Evolutionary conservation across 2,329 filamentous ascomycete genomes (phyloP).

Genomic region (Pseudogymnoascus sp.): DNA sequence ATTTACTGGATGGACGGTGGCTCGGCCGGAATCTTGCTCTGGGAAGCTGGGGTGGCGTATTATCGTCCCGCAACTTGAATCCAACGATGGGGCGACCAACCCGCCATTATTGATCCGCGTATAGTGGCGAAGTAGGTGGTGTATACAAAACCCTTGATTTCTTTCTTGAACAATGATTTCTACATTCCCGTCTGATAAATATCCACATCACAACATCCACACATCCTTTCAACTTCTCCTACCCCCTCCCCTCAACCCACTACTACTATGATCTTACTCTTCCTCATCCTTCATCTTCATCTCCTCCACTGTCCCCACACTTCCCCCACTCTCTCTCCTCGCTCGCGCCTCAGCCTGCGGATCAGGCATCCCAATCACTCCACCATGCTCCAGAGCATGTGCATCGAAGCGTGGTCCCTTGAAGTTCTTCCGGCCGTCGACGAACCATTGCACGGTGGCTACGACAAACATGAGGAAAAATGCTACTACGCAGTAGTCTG

Average conservation of each 20-base stretch:
- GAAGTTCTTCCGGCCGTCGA: conserved; percentile 55
- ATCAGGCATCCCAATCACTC: conserved; percentile 15
- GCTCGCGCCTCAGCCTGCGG: not conserved
- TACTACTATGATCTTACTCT: not conserved
- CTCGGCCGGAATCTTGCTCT: no score
- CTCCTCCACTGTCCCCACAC: conserved; percentile 5
- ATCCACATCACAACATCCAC: not conserved
- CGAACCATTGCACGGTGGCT: conserved; percentile 45
- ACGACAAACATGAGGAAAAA: conserved; percentile 37
- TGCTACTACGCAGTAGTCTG: conserved; percentile 22
- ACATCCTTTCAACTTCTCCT: not conserved
- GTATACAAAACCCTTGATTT: no score
- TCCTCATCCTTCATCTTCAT: conserved; percentile 11
- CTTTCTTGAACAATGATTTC: no score
- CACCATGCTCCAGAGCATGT: conserved; percentile 22
- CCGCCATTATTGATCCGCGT: no score
- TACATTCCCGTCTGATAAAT: not conserved
- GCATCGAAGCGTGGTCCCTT: conserved; percentile 33
- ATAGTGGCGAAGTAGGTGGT: no score
- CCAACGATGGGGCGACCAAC: no score
- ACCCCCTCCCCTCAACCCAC: conserved; percentile 7
- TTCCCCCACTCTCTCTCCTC: not conserved
- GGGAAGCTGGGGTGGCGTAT: no score
- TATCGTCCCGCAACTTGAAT: no score
- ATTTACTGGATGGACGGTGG: no score